Conservation (phyloP, 2,329 filamentous ascomycete species). For the Ophiostoma sp. region DNA sequence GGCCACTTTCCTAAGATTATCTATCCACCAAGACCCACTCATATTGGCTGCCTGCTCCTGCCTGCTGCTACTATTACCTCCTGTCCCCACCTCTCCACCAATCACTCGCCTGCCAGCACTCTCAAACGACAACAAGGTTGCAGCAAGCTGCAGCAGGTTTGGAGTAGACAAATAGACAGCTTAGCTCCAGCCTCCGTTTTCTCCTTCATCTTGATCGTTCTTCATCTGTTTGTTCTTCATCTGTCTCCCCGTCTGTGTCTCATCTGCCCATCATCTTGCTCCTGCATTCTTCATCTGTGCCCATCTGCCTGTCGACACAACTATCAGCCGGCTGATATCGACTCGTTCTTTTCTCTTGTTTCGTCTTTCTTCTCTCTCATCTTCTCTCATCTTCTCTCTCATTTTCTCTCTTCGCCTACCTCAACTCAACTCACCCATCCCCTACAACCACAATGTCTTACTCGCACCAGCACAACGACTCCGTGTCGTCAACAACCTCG, state of each 20-base stretch:
- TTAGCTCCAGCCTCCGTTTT: neutral
- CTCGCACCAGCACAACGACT: conserved; percentile 15
- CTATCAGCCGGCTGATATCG: conserved; percentile 5
- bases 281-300: neutral
- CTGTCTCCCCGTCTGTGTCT: neutral
- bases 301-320: neutral
- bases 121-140: neutral
- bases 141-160: neutral
- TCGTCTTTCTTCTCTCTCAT: neutral
- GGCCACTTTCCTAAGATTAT: neutral
- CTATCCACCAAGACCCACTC: neutral
- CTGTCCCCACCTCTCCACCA: neutral
- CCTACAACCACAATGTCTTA: neutral
- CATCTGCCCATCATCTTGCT: neutral
- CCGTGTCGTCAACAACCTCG: conserved; percentile 10
- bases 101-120: conserved; percentile 3
- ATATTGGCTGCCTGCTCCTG: neutral
- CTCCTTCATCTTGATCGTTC: neutral
- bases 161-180: neutral
- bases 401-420: neutral
- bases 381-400: neutral
- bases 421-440: neutral
- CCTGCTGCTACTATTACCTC: neutral
- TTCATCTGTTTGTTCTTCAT: neutral
- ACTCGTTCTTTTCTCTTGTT: neutral